A percentile compares a stretch with the other conserved stretches of the same genome.
These are phyloP conservation scores for Actinomucor elegans DNA, from an alignment of 371 early-diverging fungal species.

Conservation along the genomic window DNA sequence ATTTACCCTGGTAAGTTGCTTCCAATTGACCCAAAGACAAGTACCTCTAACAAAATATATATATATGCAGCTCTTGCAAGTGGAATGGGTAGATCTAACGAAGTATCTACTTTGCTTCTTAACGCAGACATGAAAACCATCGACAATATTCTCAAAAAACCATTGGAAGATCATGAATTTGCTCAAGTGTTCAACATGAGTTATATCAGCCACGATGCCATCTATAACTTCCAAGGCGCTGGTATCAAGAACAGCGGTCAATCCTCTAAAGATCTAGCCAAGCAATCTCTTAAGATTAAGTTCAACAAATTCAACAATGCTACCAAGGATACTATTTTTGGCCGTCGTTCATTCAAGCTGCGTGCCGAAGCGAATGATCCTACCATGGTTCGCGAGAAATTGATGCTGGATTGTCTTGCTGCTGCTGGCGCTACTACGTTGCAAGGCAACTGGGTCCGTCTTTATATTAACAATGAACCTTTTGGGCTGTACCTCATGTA, in stretches of 20 bases:
- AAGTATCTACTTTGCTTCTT: conserved; percentile 47
- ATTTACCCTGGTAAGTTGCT: conserved; percentile 43
- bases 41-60: background rate
- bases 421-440: conserved; percentile 54
- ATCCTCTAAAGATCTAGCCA: conserved; percentile 51
- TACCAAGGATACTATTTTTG: conserved; percentile 25
- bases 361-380: conserved; percentile 55
- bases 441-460: conserved; percentile 54
- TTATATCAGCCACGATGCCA: conserved; percentile 45
- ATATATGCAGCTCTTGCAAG: conserved; percentile 23
- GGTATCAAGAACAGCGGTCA: conserved; percentile 51
- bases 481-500: conserved; percentile 55
- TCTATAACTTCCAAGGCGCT: conserved; percentile 41
- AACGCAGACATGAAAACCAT: conserved; percentile 33
- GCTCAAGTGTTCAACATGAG: conserved; percentile 38
- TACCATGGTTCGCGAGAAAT: conserved; percentile 49
- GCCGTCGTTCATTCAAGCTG: conserved; percentile 50
- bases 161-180: conserved; percentile 28
- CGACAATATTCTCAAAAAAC: conserved; percentile 26
- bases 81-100: conserved; percentile 29
- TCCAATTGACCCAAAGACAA: too few species aligned
- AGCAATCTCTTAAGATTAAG: conserved; percentile 52
- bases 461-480: conserved; percentile 49
- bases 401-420: conserved; percentile 45
- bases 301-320: conserved; percentile 38